Evolutionary conservation across 2,329 filamentous ascomycete genomes (phyloP).

Genomic region (Aschersonia sp.): DNA sequence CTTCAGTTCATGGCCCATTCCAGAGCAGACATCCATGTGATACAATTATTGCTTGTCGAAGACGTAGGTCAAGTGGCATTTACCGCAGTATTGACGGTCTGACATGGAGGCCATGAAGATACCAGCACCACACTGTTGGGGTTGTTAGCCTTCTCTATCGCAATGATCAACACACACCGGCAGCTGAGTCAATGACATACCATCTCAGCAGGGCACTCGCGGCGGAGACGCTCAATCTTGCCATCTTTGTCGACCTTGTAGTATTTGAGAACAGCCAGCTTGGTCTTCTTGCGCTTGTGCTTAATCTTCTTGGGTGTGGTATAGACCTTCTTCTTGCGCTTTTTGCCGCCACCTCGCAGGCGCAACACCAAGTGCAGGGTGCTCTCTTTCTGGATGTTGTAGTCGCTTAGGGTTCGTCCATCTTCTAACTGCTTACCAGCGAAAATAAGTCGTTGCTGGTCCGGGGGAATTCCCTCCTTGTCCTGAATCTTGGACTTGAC

Average conservation of each 20-base stretch:
- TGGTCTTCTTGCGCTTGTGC: constrained; percentile 99
- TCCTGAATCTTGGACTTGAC: constrained; percentile 98
- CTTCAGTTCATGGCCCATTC: constrained; percentile 16
- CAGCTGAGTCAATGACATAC: constrained; percentile 37
- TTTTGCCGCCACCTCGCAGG: constrained; percentile 97
- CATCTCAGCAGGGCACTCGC: constrained; percentile 88
- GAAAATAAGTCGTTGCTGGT: constrained; percentile 99
- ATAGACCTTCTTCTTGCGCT: constrained; percentile 99
- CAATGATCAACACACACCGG: too few relatives aligned
- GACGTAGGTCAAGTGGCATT: constrained; percentile 60
- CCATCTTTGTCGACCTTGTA: constrained; percentile 99
- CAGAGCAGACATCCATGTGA: constrained; percentile 12
- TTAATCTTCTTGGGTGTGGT: constrained; percentile 99
- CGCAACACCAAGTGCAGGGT: constrained; percentile 97
- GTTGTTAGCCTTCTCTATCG: not conserved
- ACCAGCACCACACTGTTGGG: constrained; percentile 82
- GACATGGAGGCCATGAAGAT: constrained; percentile 99
- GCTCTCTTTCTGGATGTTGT: constrained; percentile 99
- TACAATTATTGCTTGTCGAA: constrained; percentile 50
- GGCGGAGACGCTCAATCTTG: constrained; percentile 98
- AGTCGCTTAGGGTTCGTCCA: constrained; percentile 95
- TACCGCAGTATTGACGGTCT: constrained; percentile 94
- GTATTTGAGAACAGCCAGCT: constrained; percentile 99
- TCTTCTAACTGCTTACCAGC: constrained; percentile 99
- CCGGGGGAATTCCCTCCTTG: constrained; percentile 98